Evolutionary conservation across 192 early-diverging fungal species (phyloP), one percentile per base, ranked within the genome.

Genomic region (Physocladia obscura): DNA sequence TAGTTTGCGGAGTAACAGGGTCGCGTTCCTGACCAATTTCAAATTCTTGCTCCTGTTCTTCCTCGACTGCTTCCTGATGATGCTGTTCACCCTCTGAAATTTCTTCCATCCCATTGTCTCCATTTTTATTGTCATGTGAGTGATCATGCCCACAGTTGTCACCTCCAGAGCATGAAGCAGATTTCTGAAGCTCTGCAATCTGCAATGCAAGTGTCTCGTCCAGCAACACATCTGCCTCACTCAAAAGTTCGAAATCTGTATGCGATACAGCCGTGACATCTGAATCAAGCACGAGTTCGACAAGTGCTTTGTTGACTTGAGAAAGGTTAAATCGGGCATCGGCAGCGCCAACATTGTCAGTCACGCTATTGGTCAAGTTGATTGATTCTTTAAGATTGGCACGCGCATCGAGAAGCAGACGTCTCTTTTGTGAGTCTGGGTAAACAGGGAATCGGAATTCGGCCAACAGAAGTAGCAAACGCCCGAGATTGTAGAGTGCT

Each of bases 241-340:
- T 21, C 1, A 57, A 29, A 19, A n/a, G 13, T 56, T 70, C 47
- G 44, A 61, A 47, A 27, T 47, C 31, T 1, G 49, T 27, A 31
- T 58, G 47, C 17, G 74, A 26, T 13, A 63, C 74, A 13, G 62
- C 58, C 19, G 78, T 84, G 6, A 74, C 78, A 15, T 76, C 74
- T 0, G 38, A 31, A 26, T 82, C 75, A 11, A 81, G 76, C 13
- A 79, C 85, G 26, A 75, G 76, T 21, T 62, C 79, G 0, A 88
- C 82, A 22, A 76, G 72, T 11, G 83, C 81, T 26, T 80, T 75
- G 38, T 90, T 51, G 0, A 89, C 89, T 70, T 89, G 89, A 4
- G 82, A 88, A 35, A 90, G 74, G 57, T 90, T 92, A 70, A 89
- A 90, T 37, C 87, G 74, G 0, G 77, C 77, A 60, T 91, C 90